Evolutionary conservation across 1,284 basidiomycete species (phyloP).

Genomic region (Pseudozyma tsukubaensis): DNA sequence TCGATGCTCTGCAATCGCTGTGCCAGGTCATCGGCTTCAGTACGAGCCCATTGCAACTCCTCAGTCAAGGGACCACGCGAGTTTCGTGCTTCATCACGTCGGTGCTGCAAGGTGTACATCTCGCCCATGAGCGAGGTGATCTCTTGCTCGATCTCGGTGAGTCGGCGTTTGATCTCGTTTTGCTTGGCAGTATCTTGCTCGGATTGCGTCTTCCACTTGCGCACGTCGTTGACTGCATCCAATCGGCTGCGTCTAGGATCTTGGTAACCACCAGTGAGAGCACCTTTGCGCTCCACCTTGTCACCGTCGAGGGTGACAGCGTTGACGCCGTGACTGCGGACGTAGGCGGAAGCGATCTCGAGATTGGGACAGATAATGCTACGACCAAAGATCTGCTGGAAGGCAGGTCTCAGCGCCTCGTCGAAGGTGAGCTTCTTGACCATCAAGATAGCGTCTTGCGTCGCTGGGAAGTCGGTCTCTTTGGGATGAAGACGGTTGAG

Average conservation of each 20-base stretch:
- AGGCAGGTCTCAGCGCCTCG: slow-evolving; percentile 79
- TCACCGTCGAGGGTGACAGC: slow-evolving; percentile 98
- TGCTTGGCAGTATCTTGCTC: slow-evolving; percentile 77
- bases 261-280: slow-evolving; percentile 94
- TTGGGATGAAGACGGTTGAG: slow-evolving; percentile 93
- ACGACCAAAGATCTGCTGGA: slow-evolving; percentile 98
- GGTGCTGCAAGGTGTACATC: slow-evolving; percentile 78
- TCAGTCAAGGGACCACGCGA: slow-evolving; percentile 77
- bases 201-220: slow-evolving; percentile 80
- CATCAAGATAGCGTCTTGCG: slow-evolving; percentile 82
- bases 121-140: slow-evolving; percentile 82
- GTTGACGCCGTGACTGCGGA: slow-evolving; percentile 92
- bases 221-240: slow-evolving; percentile 83
- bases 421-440: slow-evolving; percentile 84
- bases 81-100: slow-evolving; percentile 79
- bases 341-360: slow-evolving; percentile 90
- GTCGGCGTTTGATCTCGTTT: slow-evolving; percentile 79
- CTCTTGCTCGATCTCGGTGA: slow-evolving; percentile 84
- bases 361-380: slow-evolving; percentile 95
- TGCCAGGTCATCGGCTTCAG: slow-evolving; percentile 79
- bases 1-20: slow-evolving; percentile 78
- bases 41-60: slow-evolving; percentile 75
- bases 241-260: slow-evolving; percentile 89
- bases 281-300: slow-evolving; percentile 95
- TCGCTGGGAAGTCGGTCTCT: slow-evolving; percentile 75